phyloP scores from a whole-genome alignment of 1,139 yeast genomes.

The Zhuliangozyma blackwelliae region DNA sequence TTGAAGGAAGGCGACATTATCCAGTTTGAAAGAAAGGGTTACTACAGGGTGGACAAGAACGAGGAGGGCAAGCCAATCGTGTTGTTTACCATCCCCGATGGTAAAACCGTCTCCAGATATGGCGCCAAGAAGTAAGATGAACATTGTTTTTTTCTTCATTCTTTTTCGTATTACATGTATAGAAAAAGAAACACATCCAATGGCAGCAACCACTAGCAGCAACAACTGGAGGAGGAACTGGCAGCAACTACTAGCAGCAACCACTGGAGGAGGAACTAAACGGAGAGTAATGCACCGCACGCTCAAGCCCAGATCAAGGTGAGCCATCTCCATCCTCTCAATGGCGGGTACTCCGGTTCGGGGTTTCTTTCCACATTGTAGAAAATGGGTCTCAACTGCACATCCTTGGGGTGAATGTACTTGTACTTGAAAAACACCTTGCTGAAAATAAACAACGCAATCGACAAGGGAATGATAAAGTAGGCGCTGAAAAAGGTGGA shows the following conservation, averaged over 20 bases:
- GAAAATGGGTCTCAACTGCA: conserved; percentile 28
- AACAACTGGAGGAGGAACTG: neutral
- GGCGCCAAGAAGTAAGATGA: conserved; percentile 50
- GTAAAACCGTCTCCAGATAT: conserved; percentile 80
- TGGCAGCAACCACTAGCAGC: too few species aligned
- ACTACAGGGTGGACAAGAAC: conserved; percentile 75
- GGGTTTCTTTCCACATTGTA: conserved; percentile 33
- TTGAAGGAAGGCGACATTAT: conserved; percentile 84
- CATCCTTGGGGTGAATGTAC: conserved; percentile 24
- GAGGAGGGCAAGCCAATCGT: conserved; percentile 61
- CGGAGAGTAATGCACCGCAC: neutral
- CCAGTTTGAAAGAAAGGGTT: conserved; percentile 97
- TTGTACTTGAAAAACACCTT: conserved; percentile 25
- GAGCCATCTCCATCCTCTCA: conserved; percentile 24
- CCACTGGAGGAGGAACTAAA: neutral
- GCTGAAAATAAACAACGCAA: conserved; percentile 24
- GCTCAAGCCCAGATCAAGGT: conserved; percentile 20
- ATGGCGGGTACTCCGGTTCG: conserved; percentile 27
- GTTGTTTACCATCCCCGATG: conserved; percentile 95
- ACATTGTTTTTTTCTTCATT: too few species aligned
- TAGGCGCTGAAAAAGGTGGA: conserved; percentile 35
- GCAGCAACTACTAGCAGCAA: too few species aligned
- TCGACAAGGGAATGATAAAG: conserved; percentile 30
- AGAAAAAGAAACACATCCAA: too few species aligned
- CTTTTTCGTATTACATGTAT: too few species aligned